These are phyloP conservation scores for Corylus americana DNA, from an alignment of 306 rosid species.

Conservation along the genomic window DNA sequence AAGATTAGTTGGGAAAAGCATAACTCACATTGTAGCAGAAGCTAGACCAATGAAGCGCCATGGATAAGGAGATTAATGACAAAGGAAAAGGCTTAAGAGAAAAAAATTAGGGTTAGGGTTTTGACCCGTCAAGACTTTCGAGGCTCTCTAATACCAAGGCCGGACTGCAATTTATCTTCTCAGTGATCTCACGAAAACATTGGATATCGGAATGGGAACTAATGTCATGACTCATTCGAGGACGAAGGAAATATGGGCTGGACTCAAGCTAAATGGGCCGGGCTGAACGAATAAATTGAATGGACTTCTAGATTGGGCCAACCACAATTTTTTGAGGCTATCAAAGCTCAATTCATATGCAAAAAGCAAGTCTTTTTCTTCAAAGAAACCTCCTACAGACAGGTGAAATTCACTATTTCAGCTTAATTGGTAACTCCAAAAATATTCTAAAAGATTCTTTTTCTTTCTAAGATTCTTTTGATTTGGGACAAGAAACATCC, in stretches of 20 bases:
- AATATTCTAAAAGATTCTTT: not conserved
- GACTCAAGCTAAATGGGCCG: not conserved
- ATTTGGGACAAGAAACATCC: not conserved
- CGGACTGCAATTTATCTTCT: not conserved
- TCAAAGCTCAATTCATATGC: not conserved
- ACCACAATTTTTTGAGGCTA: not conserved
- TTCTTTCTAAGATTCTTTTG: too few species aligned
- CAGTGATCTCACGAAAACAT: not conserved
- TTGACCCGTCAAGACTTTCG: not conserved
- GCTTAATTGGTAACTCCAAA: not conserved
- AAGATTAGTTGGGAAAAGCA: not conserved
- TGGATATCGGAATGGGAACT: not conserved
- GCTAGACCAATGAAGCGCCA: slow-evolving; percentile 42
- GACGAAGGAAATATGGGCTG: not conserved
- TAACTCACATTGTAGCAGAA: slow-evolving; percentile 35
- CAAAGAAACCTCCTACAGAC: not conserved
- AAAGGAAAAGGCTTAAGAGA: not conserved
- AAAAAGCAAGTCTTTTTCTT: not conserved
- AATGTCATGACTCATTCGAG: not conserved
- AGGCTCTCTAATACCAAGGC: not conserved
- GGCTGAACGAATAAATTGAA: not conserved
- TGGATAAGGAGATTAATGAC: not conserved
- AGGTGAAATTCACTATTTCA: not conserved
- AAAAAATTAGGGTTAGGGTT: slow-evolving; percentile 12
- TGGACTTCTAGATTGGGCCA: not conserved